phyloP scores from a whole-genome alignment of 1,284 basidiomycete genomes.

The Psilocybe mexicana region DNA sequence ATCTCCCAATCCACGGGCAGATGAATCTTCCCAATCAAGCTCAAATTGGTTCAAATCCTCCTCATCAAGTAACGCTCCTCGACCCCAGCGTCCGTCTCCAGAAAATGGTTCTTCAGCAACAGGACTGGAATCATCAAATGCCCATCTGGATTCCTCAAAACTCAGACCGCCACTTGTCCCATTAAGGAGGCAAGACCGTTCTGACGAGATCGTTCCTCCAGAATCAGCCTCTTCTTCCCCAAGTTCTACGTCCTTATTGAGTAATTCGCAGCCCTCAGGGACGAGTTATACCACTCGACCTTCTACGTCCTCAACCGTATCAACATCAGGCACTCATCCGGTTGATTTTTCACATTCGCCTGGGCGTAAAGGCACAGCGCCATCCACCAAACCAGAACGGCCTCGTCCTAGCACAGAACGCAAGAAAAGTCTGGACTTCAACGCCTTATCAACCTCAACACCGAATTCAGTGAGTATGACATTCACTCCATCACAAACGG shows the following conservation, averaged over 20 bases:
- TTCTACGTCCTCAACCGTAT: slow-evolving; percentile 17
- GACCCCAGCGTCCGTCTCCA: slow-evolving; percentile 15
- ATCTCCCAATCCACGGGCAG: slow-evolving; percentile 18
- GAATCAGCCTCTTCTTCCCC: slow-evolving; percentile 35
- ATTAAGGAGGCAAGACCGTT: slow-evolving; percentile 8
- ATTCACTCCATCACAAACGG: slow-evolving; percentile 2
- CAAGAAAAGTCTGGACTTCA: slow-evolving; percentile 21
- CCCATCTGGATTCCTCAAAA: slow-evolving; percentile 15
- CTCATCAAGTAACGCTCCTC: slow-evolving; percentile 2
- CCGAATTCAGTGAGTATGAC: slow-evolving; percentile 1
- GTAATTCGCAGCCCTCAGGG: slow-evolving; percentile 6
- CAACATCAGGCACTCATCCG: slow-evolving; percentile 11
- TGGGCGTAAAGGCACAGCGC: slow-evolving; percentile 20
- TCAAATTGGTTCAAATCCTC: slow-evolving; percentile 21
- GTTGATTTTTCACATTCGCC: slow-evolving; percentile 11
- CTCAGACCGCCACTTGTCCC: slow-evolving; percentile 3
- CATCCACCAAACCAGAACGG: slow-evolving; percentile 14
- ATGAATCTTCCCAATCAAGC: slow-evolving; percentile 19
- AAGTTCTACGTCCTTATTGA: slow-evolving; percentile 26
- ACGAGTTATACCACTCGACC: slow-evolving; percentile 11
- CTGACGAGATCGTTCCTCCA: slow-evolving; percentile 30
- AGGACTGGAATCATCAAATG: slow-evolving; percentile 7
- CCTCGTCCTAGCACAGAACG: slow-evolving; percentile 16
- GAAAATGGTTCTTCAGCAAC: slow-evolving; percentile 13
- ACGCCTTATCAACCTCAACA: slow-evolving; percentile 4